Percentiles rank a stretch among this genome's conserved stretches.
Evolutionary conservation across 2,329 filamentous ascomycete genomes (phyloP).

Genomic region (Ophiostoma fasciatum): DNA sequence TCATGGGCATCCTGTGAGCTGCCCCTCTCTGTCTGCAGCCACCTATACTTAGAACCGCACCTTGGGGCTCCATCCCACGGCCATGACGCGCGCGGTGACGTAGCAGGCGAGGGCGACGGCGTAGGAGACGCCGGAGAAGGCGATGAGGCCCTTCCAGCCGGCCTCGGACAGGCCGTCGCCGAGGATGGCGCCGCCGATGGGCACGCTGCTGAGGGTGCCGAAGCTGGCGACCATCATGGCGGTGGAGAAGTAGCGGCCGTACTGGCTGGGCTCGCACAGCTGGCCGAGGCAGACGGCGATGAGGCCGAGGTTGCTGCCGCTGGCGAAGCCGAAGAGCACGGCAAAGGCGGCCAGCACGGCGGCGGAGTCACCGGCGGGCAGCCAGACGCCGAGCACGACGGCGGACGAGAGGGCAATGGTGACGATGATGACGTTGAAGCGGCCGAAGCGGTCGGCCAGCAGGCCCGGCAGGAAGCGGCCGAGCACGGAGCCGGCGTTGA

Average conservation of each 20-base stretch:
- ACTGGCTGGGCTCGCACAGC: constrained; percentile 61
- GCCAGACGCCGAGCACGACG: constrained; percentile 52
- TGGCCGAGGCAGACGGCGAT: constrained; percentile 74
- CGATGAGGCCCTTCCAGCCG: constrained; percentile 24
- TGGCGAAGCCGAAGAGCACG: constrained; percentile 63
- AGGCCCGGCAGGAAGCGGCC: constrained; percentile 65
- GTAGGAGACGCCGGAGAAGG: constrained; percentile 24
- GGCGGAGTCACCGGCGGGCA: constrained; percentile 41
- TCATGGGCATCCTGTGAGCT: too few relatives aligned
- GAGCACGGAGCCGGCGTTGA: constrained; percentile 65
- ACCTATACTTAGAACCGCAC: constrained; percentile 18
- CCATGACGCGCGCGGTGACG: constrained; percentile 19
- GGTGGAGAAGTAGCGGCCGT: constrained; percentile 52
- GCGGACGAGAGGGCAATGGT: constrained; percentile 44
- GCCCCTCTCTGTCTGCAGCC: too few relatives aligned
- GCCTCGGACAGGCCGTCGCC: constrained; percentile 16
- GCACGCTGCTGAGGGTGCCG: constrained; percentile 38
- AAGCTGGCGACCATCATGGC: constrained; percentile 67
- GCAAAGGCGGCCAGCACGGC: constrained; percentile 51
- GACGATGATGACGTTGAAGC: constrained; percentile 67
- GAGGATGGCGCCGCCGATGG: constrained; percentile 27
- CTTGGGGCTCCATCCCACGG: constrained; percentile 21
- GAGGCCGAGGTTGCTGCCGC: constrained; percentile 63
- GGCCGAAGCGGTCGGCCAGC: constrained; percentile 59
- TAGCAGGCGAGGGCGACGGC: constrained; percentile 20